These are phyloP conservation scores for Salix dunnii DNA, from an alignment of 345 rosid genomes.

Conservation along the genomic window DNA sequence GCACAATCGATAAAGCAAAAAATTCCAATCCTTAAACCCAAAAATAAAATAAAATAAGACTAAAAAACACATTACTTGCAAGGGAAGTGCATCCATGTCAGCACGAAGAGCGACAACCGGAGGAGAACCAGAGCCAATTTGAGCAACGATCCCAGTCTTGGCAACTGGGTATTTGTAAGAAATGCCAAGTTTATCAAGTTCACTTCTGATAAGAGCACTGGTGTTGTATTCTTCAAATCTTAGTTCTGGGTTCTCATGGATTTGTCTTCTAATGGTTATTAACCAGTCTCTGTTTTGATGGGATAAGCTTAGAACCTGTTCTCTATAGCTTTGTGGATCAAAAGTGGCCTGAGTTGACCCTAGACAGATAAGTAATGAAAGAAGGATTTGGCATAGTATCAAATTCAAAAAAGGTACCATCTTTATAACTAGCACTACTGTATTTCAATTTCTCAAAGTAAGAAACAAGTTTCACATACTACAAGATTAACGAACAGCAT, in stretches of 20 bases:
- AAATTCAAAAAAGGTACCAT: not conserved
- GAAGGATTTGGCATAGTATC: not conserved
- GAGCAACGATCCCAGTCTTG: conserved; percentile 65
- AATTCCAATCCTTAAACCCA: not conserved
- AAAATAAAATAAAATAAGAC: not conserved
- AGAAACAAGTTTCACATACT: not conserved
- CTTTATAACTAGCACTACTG: not conserved
- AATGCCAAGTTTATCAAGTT: conserved; percentile 59
- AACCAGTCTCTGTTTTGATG: conserved; percentile 55
- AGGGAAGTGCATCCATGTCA: conserved; percentile 80
- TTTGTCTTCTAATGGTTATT: conserved; percentile 53
- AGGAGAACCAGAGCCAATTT: conserved; percentile 61
- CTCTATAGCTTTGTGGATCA: conserved; percentile 19
- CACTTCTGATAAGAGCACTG: conserved; percentile 58
- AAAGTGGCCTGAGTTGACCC: not conserved
- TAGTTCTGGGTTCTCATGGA: conserved; percentile 88
- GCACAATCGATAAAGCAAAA: not conserved
- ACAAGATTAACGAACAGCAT: not conserved
- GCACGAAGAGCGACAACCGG: conserved; percentile 85
- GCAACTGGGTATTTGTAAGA: conserved; percentile 63
- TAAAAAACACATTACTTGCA: conserved; percentile 33
- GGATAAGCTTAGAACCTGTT: conserved; percentile 43
- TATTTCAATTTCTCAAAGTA: not conserved
- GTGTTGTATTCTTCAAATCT: conserved; percentile 65
- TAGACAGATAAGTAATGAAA: conserved; percentile 15